Percentiles rank a stretch among this genome's conserved stretches.
Evolutionary conservation across 1,139 yeast species (phyloP).

Genomic region (Wickerhamiella infanticola): DNA sequence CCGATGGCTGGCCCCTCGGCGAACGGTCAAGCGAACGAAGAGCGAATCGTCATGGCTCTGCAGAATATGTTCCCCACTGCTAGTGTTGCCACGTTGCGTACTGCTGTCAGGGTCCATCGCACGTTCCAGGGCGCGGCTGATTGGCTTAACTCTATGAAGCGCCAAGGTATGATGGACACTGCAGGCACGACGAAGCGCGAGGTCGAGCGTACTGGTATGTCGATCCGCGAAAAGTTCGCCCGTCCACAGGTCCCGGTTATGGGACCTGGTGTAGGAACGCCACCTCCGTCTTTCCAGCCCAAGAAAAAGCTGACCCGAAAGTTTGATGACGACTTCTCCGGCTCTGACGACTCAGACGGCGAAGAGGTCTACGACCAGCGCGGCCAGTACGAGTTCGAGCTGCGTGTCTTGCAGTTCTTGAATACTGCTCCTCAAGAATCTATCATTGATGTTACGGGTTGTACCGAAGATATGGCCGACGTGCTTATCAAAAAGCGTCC

Average conservation of each 20-base stretch:
- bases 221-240: constrained; percentile 26
- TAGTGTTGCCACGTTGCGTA: constrained; percentile 17
- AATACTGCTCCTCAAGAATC: constrained; percentile 66
- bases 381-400: constrained; percentile 35
- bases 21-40: constrained; percentile 3
- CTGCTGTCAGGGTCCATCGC: constrained; percentile 22
- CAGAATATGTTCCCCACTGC: constrained; percentile 19
- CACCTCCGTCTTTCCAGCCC: constrained; percentile 2
- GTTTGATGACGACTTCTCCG: constrained; percentile 13
- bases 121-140: constrained; percentile 24
- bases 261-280: constrained; percentile 3
- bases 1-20: neutral
- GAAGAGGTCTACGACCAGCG: constrained; percentile 27
- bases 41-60: constrained; percentile 13
- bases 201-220: constrained; percentile 19
- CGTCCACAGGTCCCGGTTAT: constrained; percentile 7
- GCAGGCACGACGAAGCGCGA: constrained; percentile 16
- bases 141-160: constrained; percentile 19
- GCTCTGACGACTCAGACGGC: constrained; percentile 29
- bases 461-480: constrained; percentile 53
- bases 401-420: constrained; percentile 56
- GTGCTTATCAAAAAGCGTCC: constrained; percentile 53
- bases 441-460: constrained; percentile 62
- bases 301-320: constrained; percentile 3
- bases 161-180: constrained; percentile 13